Conservation (phyloP, 495 filamentous ascomycete genomes). For the Elasticomyces elasticus region DNA sequence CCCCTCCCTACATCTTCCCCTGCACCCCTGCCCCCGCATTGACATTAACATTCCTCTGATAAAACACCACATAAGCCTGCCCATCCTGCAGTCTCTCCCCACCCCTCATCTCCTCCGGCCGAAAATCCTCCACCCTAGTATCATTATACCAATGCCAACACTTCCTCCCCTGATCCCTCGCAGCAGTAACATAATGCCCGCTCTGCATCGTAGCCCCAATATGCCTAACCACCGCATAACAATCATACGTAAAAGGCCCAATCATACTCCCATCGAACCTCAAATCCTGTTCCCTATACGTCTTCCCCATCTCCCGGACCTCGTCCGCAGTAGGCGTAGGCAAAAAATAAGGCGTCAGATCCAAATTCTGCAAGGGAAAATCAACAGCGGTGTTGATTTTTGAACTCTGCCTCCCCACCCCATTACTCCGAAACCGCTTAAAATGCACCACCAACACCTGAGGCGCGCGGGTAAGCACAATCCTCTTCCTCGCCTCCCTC, state of each 20-base stretch:
- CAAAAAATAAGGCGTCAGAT: constrained; percentile 52
- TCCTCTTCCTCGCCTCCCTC: constrained; percentile 60
- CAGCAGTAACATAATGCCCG: constrained; percentile 61
- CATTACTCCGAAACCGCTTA: constrained; percentile 57
- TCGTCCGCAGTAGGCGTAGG: constrained; percentile 29
- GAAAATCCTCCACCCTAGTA: constrained; percentile 47
- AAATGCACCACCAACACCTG: constrained; percentile 65
- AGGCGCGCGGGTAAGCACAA: constrained; percentile 63
- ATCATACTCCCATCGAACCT: constrained; percentile 42
- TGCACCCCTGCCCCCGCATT: not conserved
- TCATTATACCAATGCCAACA: constrained; percentile 63
- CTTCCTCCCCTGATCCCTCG: constrained; percentile 49
- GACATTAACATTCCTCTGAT: constrained; percentile 5
- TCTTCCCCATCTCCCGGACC: constrained; percentile 16
- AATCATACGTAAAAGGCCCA: constrained; percentile 58
- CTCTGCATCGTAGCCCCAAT: constrained; percentile 52
- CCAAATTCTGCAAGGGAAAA: constrained; percentile 56
- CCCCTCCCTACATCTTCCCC: not conserved
- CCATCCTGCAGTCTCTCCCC: constrained; percentile 45
- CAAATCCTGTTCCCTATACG: constrained; percentile 9
- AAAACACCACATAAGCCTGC: constrained; percentile 59
- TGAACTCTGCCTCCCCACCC: constrained; percentile 38
- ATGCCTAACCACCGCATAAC: constrained; percentile 64
- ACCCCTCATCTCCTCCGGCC: constrained; percentile 24
- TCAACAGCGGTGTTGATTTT: constrained; percentile 61